These are phyloP conservation scores for Nicotiana undulata DNA, from an alignment of 257 asterid genomes.

Conservation along the genomic window DNA sequence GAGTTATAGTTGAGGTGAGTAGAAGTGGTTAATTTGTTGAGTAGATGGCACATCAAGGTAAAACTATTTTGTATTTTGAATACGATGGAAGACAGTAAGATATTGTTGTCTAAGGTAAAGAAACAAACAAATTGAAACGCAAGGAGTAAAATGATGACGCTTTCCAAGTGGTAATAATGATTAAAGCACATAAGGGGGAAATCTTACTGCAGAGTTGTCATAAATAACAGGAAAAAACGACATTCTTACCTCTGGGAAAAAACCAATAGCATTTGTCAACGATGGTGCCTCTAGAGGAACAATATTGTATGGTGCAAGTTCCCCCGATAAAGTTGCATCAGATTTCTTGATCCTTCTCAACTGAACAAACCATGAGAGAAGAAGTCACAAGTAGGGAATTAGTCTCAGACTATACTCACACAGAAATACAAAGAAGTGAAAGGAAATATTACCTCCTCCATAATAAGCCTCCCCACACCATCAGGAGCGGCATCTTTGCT, in stretches of 20 bases:
- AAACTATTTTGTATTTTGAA: neutral
- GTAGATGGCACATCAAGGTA: neutral
- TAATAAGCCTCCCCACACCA: slow-evolving; percentile 69
- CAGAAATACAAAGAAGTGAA: slow-evolving; percentile 7
- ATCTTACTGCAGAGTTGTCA: neutral
- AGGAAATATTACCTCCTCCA: slow-evolving; percentile 60
- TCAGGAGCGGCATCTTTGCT: slow-evolving; percentile 71
- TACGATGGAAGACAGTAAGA: neutral
- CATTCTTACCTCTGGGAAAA: slow-evolving; percentile 80
- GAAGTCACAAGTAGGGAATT: neutral
- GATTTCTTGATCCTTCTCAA: slow-evolving; percentile 74
- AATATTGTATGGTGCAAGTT: slow-evolving; percentile 75
- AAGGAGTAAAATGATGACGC: neutral
- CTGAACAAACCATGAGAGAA: slow-evolving; percentile 33
- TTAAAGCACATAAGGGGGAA: neutral
- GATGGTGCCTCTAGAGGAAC: slow-evolving; percentile 88
- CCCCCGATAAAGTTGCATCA: slow-evolving; percentile 64
- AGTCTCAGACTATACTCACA: neutral
- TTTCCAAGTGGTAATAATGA: neutral
- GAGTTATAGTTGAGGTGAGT: neutral
- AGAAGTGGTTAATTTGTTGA: neutral
- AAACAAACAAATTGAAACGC: neutral
- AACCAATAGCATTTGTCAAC: slow-evolving; percentile 77
- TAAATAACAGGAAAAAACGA: neutral
- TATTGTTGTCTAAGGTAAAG: neutral